Evolutionary conservation across 140 eudicot species (phyloP), one percentile per base, ranked within the genome.

Genomic region (Anethum foeniculum): DNA sequence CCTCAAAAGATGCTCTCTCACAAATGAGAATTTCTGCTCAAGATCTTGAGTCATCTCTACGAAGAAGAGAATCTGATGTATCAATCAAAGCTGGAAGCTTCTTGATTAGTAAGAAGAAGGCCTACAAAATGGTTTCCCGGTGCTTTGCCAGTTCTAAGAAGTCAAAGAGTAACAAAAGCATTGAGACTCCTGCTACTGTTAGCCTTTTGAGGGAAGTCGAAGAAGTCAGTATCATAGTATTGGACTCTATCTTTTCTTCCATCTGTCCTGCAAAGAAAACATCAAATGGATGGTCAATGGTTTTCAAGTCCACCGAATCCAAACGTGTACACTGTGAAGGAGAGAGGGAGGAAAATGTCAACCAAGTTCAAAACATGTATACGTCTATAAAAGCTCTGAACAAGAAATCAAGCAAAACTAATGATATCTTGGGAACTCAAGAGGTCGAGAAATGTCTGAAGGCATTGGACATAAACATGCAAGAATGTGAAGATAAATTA

Each of bases 31-130:
- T 74, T 19, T 49, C 58, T 5, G 51, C 77, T 16, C 85, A 85
- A 75, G 85, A 43, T 5, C 47, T 43, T 6, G 47, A 43, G 21
- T 86, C 85, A n/a, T 74, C 44, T 25, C 32, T 86, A 38, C 69
- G 89, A 30, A 82, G 86, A 27, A 80, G 75, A 79, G 74, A 78
- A 71, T 80, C 82, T 60, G 77, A 83, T 77, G 80, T 67, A 30
- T 60, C 77, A 10, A 69, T 43, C 62, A 82, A 79, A 11, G 15
- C 77, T 14, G 56, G 64, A 62, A 84, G 36, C 9, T 87, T 82
- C 82, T 62, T 82, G 72, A 62, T 78, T 1, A 28, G 74, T 25
- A 69, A 68, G n/a, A 85, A 51, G 54, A 69, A 39, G 25, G 78
- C 44, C 14, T 76, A 87, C 82, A 87, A 84, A 58, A 56, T 10